Evolutionary conservation across 2,329 filamentous ascomycete species (phyloP).

Genomic region (Epichloe elymi): DNA sequence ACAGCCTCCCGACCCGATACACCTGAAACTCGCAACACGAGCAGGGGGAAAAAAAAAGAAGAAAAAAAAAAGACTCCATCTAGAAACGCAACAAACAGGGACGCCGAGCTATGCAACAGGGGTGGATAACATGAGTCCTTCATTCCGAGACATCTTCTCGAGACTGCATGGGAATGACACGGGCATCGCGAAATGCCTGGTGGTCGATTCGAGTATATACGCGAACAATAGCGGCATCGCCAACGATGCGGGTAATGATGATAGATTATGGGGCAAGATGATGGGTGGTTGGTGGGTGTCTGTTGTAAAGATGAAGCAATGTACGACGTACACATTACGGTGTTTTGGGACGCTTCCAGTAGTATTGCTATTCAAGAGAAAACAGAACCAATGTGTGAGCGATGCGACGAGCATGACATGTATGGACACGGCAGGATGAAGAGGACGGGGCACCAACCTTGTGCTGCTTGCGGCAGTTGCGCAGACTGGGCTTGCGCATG

Average conservation of each 20-base stretch:
- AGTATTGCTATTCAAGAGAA: constrained; percentile 49
- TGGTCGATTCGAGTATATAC: background rate
- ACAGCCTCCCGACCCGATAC: background rate
- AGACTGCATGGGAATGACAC: background rate
- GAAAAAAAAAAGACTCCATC: background rate
- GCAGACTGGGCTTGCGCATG: constrained; percentile 74
- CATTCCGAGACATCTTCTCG: background rate
- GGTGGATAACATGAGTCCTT: background rate
- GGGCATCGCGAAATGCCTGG: background rate
- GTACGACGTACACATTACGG: constrained; percentile 25
- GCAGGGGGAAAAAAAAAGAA: background rate
- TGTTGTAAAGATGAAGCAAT: background rate
- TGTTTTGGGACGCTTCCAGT: constrained; percentile 52
- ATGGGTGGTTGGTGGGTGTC: background rate
- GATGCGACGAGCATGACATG: background rate
- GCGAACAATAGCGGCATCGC: background rate
- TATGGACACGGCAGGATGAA: background rate
- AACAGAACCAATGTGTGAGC: background rate
- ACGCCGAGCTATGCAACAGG: constrained; percentile 3
- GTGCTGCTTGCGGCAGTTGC: constrained; percentile 87
- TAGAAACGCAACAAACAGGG: background rate
- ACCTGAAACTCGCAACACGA: background rate
- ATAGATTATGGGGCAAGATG: background rate
- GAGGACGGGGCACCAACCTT: constrained; percentile 55
- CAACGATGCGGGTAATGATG: background rate